Evolutionary conservation across 306 rosid species (phyloP), one percentile per base, ranked within the genome.

Genomic region (Cicer bijugum): DNA sequence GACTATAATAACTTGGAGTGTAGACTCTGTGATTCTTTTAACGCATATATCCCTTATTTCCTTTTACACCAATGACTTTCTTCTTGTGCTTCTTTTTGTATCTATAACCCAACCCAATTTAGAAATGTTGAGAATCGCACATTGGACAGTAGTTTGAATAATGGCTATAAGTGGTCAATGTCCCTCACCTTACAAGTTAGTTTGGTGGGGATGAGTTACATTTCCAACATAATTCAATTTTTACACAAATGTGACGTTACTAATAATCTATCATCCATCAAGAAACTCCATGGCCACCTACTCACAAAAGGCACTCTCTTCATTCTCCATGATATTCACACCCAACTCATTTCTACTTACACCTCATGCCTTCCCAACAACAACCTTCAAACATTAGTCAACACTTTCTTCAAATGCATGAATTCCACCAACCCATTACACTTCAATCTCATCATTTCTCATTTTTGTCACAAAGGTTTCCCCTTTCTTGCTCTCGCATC

Each of bases 211-310:
- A 23, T 23, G 33, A 23, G 33, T 23, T 23, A 65, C 66, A 87
- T 87, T 89, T 82, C 84, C 61, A 57, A 56, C 69, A 39, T 83
- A 40, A 23, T 84, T 55, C 66, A 80, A 65, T 74, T 77, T 60
- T 77, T 89, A 69, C 73, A 46, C 14, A 82, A 83, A 58, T 73
- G 68, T 71, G 59, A 78, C 71, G 74, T 37, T 67, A 79, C 76
- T 12, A 83, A 62, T 44, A 86, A 86, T 74, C 79, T 74, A 39
- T 19, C 37, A 12, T 73, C 72, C 70, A 74, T 87, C 46, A 89
- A 84, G 84, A 87, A 80, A 75, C 79, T 91, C 68, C 92, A 91
- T 73, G 90, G 77, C 39, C 77, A 84, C 50, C 80, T 89, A 1
- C 72, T 91, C 73, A 88, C 79, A 37, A 77, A 77, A 28, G 90